Percentiles rank a stretch among this genome's conserved stretches.
Evolutionary conservation across 1,284 basidiomycete genomes (phyloP).

Genomic region (Agroathelia rolfsii): DNA sequence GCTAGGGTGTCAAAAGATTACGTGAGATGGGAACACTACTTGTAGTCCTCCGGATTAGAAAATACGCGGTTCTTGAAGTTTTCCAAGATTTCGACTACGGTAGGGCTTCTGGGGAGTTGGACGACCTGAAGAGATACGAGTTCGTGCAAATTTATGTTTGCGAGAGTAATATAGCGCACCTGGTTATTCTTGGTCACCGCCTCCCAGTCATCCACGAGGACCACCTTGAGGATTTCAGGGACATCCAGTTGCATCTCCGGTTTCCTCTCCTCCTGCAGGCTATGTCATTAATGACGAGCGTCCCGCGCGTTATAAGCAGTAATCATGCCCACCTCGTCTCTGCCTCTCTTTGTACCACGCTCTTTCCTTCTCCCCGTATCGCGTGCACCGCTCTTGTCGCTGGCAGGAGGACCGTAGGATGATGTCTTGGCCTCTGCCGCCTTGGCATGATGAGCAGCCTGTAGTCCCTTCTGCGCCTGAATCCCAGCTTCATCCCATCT

Average conservation of each 20-base stretch:
- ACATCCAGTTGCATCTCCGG: constrained; percentile 89
- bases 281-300: constrained; percentile 1
- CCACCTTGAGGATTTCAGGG: constrained; percentile 82
- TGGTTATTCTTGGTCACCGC: constrained; percentile 91
- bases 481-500: constrained; percentile 85
- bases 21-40: constrained; percentile 1
- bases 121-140: constrained; percentile 53
- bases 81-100: constrained; percentile 69
- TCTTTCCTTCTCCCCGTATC: constrained; percentile 36
- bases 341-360: constrained; percentile 48
- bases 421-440: constrained; percentile 25
- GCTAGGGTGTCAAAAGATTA: constrained; percentile 1
- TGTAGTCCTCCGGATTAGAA: not conserved
- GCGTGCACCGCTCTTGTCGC: constrained; percentile 28
- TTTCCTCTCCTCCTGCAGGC: constrained; percentile 49
- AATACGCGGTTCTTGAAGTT: constrained; percentile 51
- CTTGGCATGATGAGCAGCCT: too few relatives aligned
- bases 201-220: constrained; percentile 98
- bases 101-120: constrained; percentile 75
- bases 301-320: too few relatives aligned
- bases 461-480: constrained; percentile 61
- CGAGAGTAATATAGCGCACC: constrained; percentile 28
- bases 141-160: not conserved
- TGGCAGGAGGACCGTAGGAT: constrained; percentile 24
- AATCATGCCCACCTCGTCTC: constrained; percentile 43